Evolutionary conservation across 495 filamentous ascomycete species (phyloP).

Genomic region (Astrothelium subdiscretum): DNA sequence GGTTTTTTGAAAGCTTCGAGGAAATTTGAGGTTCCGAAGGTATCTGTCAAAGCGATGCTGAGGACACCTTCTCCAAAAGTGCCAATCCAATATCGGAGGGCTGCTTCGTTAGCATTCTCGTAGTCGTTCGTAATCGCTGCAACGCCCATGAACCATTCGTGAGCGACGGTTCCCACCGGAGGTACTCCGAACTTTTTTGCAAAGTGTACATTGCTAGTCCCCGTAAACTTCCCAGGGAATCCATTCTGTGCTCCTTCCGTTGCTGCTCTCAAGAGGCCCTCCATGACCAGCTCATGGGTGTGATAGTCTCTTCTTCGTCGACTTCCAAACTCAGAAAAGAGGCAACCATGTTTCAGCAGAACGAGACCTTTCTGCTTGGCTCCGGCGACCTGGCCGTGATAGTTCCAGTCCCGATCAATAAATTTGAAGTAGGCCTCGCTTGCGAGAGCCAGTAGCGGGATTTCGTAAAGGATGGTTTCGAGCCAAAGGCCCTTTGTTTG

Average conservation of each 20-base stretch:
- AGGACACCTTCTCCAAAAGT: conserved; percentile 86
- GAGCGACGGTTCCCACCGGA: conserved; percentile 87
- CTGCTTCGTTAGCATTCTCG: conserved; percentile 65
- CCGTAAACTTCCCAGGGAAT: conserved; percentile 58
- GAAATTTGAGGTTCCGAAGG: conserved; percentile 88
- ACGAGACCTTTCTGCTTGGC: conserved; percentile 65
- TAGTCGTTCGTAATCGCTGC: conserved; percentile 87
- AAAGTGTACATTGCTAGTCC: conserved; percentile 94
- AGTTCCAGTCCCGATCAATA: conserved; percentile 78
- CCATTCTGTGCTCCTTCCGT: conserved; percentile 49
- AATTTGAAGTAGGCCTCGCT: conserved; percentile 97
- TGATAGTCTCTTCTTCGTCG: conserved; percentile 81
- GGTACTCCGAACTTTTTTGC: conserved; percentile 78
- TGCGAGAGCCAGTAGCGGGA: conserved; percentile 79
- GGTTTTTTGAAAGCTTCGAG: conserved; percentile 68
- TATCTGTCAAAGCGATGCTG: conserved; percentile 91
- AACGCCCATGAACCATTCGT: conserved; percentile 99
- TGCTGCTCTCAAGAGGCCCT: conserved; percentile 63
- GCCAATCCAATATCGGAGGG: conserved; percentile 73
- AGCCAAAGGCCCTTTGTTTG: conserved; percentile 72
- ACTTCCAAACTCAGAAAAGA: conserved; percentile 89
- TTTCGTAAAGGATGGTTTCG: conserved; percentile 95
- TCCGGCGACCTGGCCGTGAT: conserved; percentile 72
- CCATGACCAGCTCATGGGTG: conserved; percentile 85
- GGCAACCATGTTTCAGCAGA: conserved; percentile 69